Base-by-base conservation (phyloP, 2,329 filamentous ascomycete species). In the Penicillium sp. region DNA sequence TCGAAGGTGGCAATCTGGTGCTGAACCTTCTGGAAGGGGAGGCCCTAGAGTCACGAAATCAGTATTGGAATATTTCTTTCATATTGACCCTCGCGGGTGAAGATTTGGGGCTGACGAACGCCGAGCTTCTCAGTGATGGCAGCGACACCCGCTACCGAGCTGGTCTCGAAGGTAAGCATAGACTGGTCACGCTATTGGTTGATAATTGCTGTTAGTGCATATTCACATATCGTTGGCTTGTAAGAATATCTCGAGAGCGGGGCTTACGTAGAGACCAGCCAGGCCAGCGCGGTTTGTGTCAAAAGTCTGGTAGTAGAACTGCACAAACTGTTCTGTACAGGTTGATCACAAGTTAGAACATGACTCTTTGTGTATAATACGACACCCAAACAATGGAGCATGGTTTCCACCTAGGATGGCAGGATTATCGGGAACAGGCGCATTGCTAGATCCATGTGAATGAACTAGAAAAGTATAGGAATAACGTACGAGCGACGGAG, bases 261-360 rank as follows among this genome's bases (percentile, higher is more conserved):
- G 49, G 69, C 89, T 72, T 85, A 96, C 93, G 81, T 97, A 97
- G 79, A 97, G 90, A 60, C 78, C 70, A 14, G 75, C 77, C 42
- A 97, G 83, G 50, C 73, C 68, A 54, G 77, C 76, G 69, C 92
- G 88, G 76, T 92, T 82, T 59, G 71, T 61, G 74, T 96, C 92
- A 78, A 97, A 96, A 58, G 86, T 87, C 70, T 88, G 81, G 84
- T 96, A 97, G 85, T 97, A 97, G 82, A 88, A 93, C 59, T 87
- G 73, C 65, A 93, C 88, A 78, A 97, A 97, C 78, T 95, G 85
- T 75, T 88, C 92, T 97, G 72, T 69, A 57, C 24, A 56, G 67
- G 65, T 40, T 39, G 24, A 22, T 54, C 34, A 53, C 9, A 35
- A 10, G 57, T 71, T 49, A 70, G 69, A 42, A 40, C 35, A 32